These are phyloP conservation scores for Ilyonectria mors-panacis DNA, from an alignment of 2,329 filamentous ascomycete species.

Conservation along the genomic window DNA sequence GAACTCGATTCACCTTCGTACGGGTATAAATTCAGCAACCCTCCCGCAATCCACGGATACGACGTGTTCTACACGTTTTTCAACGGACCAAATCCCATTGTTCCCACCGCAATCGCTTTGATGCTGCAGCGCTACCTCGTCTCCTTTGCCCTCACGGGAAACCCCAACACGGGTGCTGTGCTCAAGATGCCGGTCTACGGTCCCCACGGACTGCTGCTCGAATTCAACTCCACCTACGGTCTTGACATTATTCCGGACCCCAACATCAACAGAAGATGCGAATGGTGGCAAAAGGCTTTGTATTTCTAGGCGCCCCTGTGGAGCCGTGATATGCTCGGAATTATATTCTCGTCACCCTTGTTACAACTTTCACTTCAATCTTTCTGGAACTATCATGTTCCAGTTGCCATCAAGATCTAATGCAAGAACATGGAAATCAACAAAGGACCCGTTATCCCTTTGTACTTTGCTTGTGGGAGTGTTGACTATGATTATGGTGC, in stretches of 20 bases:
- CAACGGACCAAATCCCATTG: not conserved
- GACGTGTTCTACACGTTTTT: constrained; percentile 6
- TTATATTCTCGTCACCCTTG: too few species aligned
- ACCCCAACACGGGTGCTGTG: not conserved
- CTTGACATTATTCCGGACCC: constrained; percentile 4
- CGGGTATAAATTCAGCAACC: constrained; percentile 6
- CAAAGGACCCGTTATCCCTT: too few species aligned
- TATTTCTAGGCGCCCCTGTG: not conserved
- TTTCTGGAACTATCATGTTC: too few species aligned
- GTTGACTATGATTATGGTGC: too few species aligned
- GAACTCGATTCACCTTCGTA: not conserved
- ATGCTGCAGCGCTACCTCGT: constrained; percentile 11
- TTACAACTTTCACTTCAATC: too few species aligned
- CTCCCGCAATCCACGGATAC: not conserved
- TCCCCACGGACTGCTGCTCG: not conserved
- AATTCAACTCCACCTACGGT: constrained; percentile 1
- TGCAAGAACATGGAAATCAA: too few species aligned
- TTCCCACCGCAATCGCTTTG: not conserved
- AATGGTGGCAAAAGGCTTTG: constrained; percentile 16
- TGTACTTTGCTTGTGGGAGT: too few species aligned
- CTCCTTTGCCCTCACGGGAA: constrained; percentile 6
- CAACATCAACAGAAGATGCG: not conserved
- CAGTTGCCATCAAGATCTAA: too few species aligned
- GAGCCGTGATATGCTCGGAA: too few species aligned
- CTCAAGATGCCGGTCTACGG: constrained; percentile 6